Conservation (phyloP, 1,284 basidiomycete species). For the Singerocomus inundabilis region DNA sequence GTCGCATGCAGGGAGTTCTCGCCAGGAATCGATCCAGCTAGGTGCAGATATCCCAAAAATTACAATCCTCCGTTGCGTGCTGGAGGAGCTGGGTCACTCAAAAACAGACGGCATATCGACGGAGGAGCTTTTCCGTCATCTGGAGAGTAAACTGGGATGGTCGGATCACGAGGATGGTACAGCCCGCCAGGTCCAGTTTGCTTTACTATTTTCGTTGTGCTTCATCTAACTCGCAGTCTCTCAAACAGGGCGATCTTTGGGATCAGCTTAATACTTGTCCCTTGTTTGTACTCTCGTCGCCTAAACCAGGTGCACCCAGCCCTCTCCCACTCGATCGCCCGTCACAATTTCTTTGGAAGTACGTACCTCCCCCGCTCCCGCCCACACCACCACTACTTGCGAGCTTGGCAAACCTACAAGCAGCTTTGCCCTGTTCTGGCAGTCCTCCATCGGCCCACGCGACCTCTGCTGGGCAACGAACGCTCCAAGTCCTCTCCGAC, state of each 20-base stretch:
- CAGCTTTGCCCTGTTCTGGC: slow-evolving; percentile 39
- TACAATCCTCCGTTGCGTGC: slow-evolving; percentile 60
- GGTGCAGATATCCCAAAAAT: slow-evolving; percentile 44
- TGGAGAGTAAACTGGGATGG: slow-evolving; percentile 59
- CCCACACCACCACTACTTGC: slow-evolving; percentile 45
- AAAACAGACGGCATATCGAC: slow-evolving; percentile 46
- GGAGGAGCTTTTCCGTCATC: slow-evolving; percentile 54
- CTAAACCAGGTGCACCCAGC: slow-evolving; percentile 11
- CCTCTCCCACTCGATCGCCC: slow-evolving; percentile 22
- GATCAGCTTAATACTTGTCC: slow-evolving; percentile 53
- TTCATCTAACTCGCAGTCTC: neutral
- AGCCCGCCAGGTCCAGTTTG: slow-evolving; percentile 47
- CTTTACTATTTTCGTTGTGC: neutral
- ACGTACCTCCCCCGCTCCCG: slow-evolving; percentile 40
- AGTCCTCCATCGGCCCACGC: slow-evolving; percentile 23
- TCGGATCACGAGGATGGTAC: slow-evolving; percentile 44
- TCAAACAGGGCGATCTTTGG: slow-evolving; percentile 55
- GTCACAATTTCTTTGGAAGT: slow-evolving; percentile 50
- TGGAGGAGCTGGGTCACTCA: slow-evolving; percentile 47
- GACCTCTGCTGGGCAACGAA: slow-evolving; percentile 40
- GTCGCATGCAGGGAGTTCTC: slow-evolving; percentile 28
- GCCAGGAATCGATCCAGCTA: slow-evolving; percentile 29
- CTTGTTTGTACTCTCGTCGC: slow-evolving; percentile 41
- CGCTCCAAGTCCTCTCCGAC: slow-evolving; percentile 47
- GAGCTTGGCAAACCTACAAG: slow-evolving; percentile 48